Evolutionary conservation across 192 early-diverging fungal species (phyloP), one percentile per base, ranked within the genome.

Genomic region (Polychytrium aggregatum): DNA sequence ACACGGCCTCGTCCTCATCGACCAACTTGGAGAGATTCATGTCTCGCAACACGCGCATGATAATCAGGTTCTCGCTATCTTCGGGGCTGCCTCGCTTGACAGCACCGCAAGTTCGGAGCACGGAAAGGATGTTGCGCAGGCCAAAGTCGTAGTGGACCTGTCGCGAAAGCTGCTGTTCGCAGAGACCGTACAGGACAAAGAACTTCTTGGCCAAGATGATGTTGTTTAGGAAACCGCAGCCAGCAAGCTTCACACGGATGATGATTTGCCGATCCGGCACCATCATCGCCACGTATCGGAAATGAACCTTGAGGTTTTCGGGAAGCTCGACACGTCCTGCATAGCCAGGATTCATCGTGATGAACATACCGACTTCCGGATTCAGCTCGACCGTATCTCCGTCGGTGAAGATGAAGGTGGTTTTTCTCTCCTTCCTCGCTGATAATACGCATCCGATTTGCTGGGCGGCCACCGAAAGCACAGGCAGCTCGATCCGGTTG

Each of bases 141-240:
- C 78, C 78, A 55, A 80, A 80, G 55, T 80, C 78, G 55, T 80
- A 80, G 56, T 80, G 78, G 11, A 80, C 78, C 53, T 80, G 78
- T 47, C 79, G 74, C 11, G 78, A 80, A 13, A 80, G 56, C 52
- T 80, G 78, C 55, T 80, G 67, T 46, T 80, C 78, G 53, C 78
- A 80, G 16, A 80, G 62, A 28, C 75, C 44, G 60, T 80, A 80
- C 9, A 80, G 53, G 16, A 80, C 75, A 48, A 79, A 80, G 66
- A 80, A 80, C 60, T 80, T 80, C 43, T 79, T 79, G 9, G 78
- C 78, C 1, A 80, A 57, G 16, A 79, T 51, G 35, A 80, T 67
- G 61, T 80, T 80, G 62, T 69, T 71, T 34, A 80, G 57, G 59
- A 80, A 80, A 76, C 78, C 78, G 52, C 68, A 68, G 18, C 78